A percentile compares a stretch with the other conserved stretches of the same genome.
phyloP scores from a whole-genome alignment of 2,329 filamentous ascomycete genomes.

The Clonostachys chloroleuca region DNA sequence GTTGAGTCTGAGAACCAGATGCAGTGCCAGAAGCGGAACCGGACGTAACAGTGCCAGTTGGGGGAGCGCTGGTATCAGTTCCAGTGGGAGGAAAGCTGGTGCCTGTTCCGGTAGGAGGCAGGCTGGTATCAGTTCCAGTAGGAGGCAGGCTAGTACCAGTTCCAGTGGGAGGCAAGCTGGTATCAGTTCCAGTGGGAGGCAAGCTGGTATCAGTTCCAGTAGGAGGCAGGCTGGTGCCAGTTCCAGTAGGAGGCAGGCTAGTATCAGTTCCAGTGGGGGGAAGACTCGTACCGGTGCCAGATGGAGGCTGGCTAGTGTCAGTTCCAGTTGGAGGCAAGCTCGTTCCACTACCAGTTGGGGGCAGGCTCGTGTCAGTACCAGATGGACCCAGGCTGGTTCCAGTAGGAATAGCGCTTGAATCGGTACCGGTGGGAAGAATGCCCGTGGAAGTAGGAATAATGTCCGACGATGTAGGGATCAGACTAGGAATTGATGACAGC shows the following conservation, averaged over 20 bases:
- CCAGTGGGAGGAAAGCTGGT: conserved; percentile 1
- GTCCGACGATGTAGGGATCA: no score
- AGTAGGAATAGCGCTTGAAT: background rate
- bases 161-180: background rate
- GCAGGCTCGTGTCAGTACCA: no score
- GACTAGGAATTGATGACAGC: no score
- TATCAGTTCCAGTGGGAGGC: conserved; percentile 2
- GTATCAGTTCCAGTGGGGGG: background rate
- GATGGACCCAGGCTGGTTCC: no score
- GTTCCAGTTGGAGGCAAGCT: background rate
- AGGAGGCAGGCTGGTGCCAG: background rate
- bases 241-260: background rate
- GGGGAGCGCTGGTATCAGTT: background rate
- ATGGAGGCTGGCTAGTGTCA: background rate
- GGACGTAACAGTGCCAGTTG: background rate
- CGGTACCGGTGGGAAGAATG: background rate
- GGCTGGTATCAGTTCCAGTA: background rate
- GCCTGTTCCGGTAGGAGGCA: background rate
- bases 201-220: background rate
- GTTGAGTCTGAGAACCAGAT: background rate
- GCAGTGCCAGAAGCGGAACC: background rate
- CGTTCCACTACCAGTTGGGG: no score
- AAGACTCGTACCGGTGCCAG: conserved; percentile 1
- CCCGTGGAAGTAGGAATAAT: background rate
- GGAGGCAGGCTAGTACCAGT: background rate